These are phyloP conservation scores for Geranomyces variabilis DNA, from an alignment of 192 early-diverging fungal species.

Conservation along the genomic window DNA sequence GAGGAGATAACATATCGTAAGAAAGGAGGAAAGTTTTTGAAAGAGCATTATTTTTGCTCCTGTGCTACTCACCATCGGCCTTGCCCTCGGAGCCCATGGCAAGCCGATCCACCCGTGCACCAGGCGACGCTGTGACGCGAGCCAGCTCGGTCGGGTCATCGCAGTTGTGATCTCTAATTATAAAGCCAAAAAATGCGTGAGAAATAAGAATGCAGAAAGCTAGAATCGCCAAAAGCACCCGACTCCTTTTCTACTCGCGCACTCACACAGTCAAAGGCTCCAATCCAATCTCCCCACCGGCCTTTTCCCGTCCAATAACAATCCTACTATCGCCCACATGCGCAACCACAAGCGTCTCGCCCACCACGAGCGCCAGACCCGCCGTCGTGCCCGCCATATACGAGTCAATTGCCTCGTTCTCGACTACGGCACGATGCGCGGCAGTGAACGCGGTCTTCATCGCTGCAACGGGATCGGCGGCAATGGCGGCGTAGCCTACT, in stretches of 20 bases:
- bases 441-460: constrained; percentile 38
- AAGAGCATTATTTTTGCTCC: no score
- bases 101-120: constrained; percentile 14
- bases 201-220: constrained; percentile 8
- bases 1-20: no score
- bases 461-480: constrained; percentile 34
- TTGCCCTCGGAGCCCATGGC: constrained; percentile 28
- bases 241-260: no score
- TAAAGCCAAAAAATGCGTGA: background rate
- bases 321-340: constrained; percentile 55
- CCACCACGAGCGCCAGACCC: constrained; percentile 36
- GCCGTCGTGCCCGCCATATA: constrained; percentile 62
- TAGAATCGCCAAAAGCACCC: no score
- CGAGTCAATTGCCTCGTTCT: constrained; percentile 46
- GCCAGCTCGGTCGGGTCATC: constrained; percentile 41
- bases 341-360: constrained; percentile 39
- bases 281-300: background rate
- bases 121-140: constrained; percentile 36
- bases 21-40: no score
- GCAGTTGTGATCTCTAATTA: constrained; percentile 7
- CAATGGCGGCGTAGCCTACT: constrained; percentile 14
- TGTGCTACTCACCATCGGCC: constrained; percentile 50
- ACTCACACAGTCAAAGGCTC: constrained; percentile 46
- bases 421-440: constrained; percentile 38
- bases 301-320: constrained; percentile 35